These are phyloP conservation scores for Quercus variabilis DNA, from an alignment of 306 rosid genomes.

Conservation along the genomic window DNA sequence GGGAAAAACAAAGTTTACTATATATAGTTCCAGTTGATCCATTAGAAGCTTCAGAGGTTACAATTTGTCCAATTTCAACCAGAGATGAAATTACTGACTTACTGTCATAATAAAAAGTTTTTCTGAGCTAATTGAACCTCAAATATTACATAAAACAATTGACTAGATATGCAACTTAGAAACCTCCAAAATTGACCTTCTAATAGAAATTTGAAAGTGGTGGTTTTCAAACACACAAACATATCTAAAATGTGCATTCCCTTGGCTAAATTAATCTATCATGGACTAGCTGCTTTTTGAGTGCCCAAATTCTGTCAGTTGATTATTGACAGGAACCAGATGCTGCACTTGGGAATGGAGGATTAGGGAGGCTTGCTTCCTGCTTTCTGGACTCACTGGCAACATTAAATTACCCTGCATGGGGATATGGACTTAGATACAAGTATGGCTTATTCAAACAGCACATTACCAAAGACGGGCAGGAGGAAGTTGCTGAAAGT, in stretches of 20 bases:
- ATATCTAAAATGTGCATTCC: not conserved
- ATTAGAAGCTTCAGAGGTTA: not conserved
- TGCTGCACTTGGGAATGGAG: conserved; percentile 99
- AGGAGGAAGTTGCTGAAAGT: conserved; percentile 94
- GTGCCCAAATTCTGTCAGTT: conserved; percentile 1
- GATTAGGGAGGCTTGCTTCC: conserved; percentile 97
- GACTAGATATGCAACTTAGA: not conserved
- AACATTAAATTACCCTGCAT: conserved; percentile 91
- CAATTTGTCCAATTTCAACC: not conserved
- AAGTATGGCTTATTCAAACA: conserved; percentile 93
- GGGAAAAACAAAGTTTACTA: not conserved
- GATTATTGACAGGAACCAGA: conserved; percentile 72
- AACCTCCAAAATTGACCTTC: not conserved
- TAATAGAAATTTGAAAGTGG: not conserved
- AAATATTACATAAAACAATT: no score
- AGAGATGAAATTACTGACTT: not conserved
- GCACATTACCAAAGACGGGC: conserved; percentile 80
- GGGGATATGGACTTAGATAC: conserved; percentile 99
- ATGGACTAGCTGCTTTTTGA: not conserved
- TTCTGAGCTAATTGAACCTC: no score
- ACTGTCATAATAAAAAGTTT: not conserved
- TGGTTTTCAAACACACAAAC: not conserved
- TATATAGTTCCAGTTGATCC: not conserved
- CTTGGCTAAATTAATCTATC: not conserved
- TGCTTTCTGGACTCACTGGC: conserved; percentile 97